These are phyloP conservation scores for Fremontodendron californicum DNA, from an alignment of 345 rosid species.

Conservation along the genomic window DNA sequence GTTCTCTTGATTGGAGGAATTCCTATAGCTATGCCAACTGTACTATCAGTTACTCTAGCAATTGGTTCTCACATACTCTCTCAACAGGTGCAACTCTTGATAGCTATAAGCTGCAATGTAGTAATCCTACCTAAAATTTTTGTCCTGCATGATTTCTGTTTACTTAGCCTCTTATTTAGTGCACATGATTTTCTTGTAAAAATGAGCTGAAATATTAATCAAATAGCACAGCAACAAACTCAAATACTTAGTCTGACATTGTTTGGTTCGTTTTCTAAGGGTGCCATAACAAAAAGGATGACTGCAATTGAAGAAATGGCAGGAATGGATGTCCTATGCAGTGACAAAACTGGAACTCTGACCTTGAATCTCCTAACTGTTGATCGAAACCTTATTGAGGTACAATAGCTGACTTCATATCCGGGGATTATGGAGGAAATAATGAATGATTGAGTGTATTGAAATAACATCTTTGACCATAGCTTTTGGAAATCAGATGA, in stretches of 20 bases:
- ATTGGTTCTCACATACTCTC: conserved; percentile 91
- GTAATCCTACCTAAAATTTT: background rate
- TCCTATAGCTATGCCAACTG: conserved; percentile 98
- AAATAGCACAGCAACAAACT: background rate
- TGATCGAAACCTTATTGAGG: conserved; percentile 86
- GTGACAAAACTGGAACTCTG: conserved; percentile 96
- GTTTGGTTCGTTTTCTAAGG: conserved; percentile 37
- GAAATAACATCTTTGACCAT: background rate
- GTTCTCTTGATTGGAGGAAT: conserved; percentile 95
- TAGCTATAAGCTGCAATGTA: conserved; percentile 22
- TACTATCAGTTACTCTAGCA: conserved; percentile 92
- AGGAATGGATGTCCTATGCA: conserved; percentile 96
- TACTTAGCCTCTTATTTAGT: background rate
- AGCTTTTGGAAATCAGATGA: background rate
- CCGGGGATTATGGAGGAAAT: background rate
- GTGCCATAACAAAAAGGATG: conserved; percentile 97
- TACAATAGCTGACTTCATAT: conserved; percentile 21
- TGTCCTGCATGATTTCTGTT: background rate
- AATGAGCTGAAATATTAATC: background rate
- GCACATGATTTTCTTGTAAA: background rate
- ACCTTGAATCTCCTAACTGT: conserved; percentile 88
- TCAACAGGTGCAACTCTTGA: conserved; percentile 56
- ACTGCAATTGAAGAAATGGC: conserved; percentile 99
- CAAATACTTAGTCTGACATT: background rate
- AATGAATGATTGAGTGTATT: background rate